phyloP scores from a whole-genome alignment of 106 monocot genomes.

The Amphibolis antarctica region DNA sequence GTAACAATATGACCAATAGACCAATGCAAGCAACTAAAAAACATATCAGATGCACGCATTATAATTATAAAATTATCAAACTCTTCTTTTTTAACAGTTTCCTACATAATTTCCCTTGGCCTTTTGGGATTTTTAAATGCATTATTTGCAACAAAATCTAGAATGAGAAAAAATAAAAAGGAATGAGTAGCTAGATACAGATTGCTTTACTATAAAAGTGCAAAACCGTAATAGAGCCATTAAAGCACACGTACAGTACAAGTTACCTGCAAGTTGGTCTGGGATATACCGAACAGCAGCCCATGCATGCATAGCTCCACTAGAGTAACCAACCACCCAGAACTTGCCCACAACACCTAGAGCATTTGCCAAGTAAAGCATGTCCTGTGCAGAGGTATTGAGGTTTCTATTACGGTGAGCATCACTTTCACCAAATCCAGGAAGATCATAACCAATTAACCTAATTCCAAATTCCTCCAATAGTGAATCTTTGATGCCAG shows the following conservation, averaged over 20 bases:
- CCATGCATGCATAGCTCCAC: conserved; percentile 87
- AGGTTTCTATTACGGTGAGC: conserved; percentile 74
- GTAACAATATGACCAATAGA: too few species aligned
- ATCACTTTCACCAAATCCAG: conserved; percentile 97
- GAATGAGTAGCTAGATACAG: too few species aligned
- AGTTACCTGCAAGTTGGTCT: conserved; percentile 65
- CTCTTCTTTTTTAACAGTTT: too few species aligned
- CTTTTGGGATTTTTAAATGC: too few species aligned
- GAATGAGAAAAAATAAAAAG: too few species aligned
- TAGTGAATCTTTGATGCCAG: conserved; percentile 54
- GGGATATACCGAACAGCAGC: conserved; percentile 86
- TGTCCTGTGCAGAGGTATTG: conserved; percentile 81
- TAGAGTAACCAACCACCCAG: conserved; percentile 83
- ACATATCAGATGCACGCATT: too few species aligned
- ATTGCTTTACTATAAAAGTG: too few species aligned
- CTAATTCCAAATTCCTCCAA: conserved; percentile 88
- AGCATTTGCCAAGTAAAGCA: conserved; percentile 67
- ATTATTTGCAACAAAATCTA: too few species aligned
- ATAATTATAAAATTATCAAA: too few species aligned
- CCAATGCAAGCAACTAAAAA: too few species aligned
- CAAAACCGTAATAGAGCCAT: background rate
- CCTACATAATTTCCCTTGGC: too few species aligned
- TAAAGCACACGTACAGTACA: background rate
- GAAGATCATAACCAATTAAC: conserved; percentile 78
- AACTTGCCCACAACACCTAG: conserved; percentile 63